Percentiles rank a stretch among this genome's conserved stretches.
These are phyloP conservation scores for Cardamine chenopodiifolia DNA, from an alignment of 345 rosid species.

Conservation along the genomic window DNA sequence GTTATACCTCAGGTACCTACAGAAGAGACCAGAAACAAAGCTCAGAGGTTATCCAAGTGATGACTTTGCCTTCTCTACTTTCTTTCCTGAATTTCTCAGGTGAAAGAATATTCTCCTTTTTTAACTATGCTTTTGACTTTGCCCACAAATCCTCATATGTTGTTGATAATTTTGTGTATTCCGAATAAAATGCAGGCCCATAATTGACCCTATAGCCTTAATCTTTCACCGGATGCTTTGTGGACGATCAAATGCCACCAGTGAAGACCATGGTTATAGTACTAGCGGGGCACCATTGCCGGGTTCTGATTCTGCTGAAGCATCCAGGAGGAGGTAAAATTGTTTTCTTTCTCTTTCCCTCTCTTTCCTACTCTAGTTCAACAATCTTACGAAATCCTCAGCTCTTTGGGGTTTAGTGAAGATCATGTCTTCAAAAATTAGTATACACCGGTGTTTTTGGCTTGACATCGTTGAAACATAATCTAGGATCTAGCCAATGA, in stretches of 20 bases:
- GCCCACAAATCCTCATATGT: background rate
- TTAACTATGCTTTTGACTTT: constrained; percentile 6
- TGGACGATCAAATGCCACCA: constrained; percentile 61
- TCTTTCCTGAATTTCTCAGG: constrained; percentile 92
- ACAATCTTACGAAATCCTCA: background rate
- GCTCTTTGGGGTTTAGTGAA: background rate
- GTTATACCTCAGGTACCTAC: constrained; percentile 90
- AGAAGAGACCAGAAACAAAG: constrained; percentile 83
- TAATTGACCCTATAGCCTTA: constrained; percentile 79
- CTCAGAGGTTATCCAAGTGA: constrained; percentile 93
- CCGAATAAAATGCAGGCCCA: constrained; percentile 56
- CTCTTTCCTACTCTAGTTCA: background rate
- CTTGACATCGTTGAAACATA: constrained; percentile 12
- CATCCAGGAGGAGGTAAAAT: constrained; percentile 89
- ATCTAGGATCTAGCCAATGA: background rate
- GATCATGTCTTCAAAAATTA: constrained; percentile 2
- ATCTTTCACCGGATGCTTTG: constrained; percentile 84
- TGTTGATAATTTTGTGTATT: constrained; percentile 13
- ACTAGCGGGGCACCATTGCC: constrained; percentile 73
- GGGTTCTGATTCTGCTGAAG: constrained; percentile 95
- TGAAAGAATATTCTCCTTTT: constrained; percentile 31
- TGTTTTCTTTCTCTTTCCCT: background rate
- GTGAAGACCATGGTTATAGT: constrained; percentile 55
- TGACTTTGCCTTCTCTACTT: constrained; percentile 89
- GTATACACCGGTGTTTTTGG: background rate